A percentile compares a stretch with the other conserved stretches of the same genome.
Conservation (phyloP, 805 yeast genomes). For the Maudiozyma saulgeensis region DNA sequence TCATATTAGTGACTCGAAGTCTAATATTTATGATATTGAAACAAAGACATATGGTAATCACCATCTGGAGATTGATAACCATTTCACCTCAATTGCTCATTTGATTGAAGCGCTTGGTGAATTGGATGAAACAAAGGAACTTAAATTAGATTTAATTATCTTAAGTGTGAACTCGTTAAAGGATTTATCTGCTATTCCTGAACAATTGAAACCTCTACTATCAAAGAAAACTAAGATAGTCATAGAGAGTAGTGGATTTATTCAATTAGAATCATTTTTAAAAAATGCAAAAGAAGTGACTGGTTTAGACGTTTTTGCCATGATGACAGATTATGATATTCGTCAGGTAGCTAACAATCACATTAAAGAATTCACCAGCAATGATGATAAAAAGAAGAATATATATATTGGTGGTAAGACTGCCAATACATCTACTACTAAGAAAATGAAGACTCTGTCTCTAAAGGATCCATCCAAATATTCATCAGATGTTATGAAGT, state of each 20-base stretch:
- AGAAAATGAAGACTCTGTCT: not conserved
- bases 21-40: conserved; percentile 9
- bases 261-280: conserved; percentile 59
- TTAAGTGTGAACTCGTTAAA: conserved; percentile 39
- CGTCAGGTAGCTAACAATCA: conserved; percentile 28
- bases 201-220: conserved; percentile 29
- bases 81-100: conserved; percentile 19
- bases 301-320: conserved; percentile 35
- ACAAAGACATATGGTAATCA: conserved; percentile 12
- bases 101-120: conserved; percentile 6
- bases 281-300: conserved; percentile 28
- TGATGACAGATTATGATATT: conserved; percentile 52
- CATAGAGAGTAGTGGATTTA: conserved; percentile 58
- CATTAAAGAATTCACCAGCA: conserved; percentile 21
- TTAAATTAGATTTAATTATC: conserved; percentile 35
- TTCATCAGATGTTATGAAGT: conserved; percentile 8
- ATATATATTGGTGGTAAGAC: conserved; percentile 7
- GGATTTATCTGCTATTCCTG: conserved; percentile 35
- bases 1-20: conserved; percentile 18
- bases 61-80: conserved; percentile 11
- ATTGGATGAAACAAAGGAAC: not conserved
- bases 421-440: not conserved
- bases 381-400: conserved; percentile 23
- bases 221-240: conserved; percentile 40
- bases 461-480: conserved; percentile 3